A percentile compares a stretch with the other conserved stretches of the same genome.
Conservation (phyloP, 495 filamentous ascomycete species). For the Neurospora africana region DNA sequence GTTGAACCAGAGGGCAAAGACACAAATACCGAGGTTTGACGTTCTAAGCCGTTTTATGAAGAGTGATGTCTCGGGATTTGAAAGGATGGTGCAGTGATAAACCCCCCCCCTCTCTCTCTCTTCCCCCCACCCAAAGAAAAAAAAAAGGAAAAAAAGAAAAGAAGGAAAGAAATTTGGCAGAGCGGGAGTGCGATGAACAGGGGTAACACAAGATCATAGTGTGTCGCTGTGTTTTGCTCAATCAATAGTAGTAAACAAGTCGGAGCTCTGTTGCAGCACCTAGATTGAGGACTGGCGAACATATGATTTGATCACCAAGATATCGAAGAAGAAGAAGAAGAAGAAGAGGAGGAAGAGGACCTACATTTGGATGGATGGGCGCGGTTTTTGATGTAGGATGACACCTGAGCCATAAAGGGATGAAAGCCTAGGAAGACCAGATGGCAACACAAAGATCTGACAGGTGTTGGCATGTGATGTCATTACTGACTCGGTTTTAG, state of each 20-base stretch:
- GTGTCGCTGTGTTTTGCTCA: not conserved
- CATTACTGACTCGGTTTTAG: not conserved
- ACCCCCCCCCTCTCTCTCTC: too few relatives aligned
- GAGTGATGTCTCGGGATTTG: not conserved
- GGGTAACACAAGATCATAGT: not conserved
- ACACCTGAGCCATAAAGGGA: not conserved
- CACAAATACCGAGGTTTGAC: not conserved
- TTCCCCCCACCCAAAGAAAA: too few relatives aligned
- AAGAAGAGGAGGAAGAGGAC: too few relatives aligned
- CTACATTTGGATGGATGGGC: not conserved
- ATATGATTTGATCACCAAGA: not conserved
- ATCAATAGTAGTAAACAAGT: not conserved
- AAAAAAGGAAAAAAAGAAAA: not conserved
- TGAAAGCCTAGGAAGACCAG: not conserved
- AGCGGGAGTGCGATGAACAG: not conserved
- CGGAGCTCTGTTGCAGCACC: not conserved
- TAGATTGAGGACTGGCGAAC: not conserved
- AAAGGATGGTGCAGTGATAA: not conserved
- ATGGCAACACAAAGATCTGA: not conserved
- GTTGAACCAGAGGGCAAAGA: not conserved
- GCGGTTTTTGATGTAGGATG: not conserved
- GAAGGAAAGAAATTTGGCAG: not conserved
- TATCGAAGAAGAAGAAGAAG: too few relatives aligned
- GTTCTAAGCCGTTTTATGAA: not conserved
- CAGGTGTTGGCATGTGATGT: not conserved